These are phyloP conservation scores for Zelonia costaricensis DNA, from an alignment of 208 protist species.

Conservation along the genomic window DNA sequence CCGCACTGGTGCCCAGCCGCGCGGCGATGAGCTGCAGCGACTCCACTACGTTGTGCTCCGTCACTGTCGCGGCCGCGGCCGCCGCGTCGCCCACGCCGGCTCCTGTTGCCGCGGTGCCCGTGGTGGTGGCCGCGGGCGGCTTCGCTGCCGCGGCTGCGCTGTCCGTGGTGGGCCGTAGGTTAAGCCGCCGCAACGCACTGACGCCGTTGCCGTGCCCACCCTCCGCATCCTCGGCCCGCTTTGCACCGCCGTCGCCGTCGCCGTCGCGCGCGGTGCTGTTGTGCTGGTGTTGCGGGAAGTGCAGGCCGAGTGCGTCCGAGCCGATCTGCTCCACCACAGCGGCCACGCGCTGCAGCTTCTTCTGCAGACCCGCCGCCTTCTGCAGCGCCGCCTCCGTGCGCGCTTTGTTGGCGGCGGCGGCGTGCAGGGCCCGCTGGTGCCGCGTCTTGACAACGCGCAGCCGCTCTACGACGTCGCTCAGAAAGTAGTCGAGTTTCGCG, in stretches of 20 bases:
- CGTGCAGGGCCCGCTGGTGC: slow-evolving; percentile 39
- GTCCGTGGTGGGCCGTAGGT: slow-evolving; percentile 15
- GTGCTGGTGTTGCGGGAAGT: slow-evolving; percentile 5
- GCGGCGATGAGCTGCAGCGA: slow-evolving; percentile 44
- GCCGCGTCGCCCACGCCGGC: not conserved
- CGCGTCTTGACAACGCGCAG: slow-evolving; percentile 53
- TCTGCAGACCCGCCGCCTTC: slow-evolving; percentile 28
- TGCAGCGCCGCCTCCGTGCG: slow-evolving; percentile 51
- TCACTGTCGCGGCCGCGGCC: slow-evolving; percentile 22
- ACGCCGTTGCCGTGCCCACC: slow-evolving; percentile 15
- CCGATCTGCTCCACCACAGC: slow-evolving; percentile 21
- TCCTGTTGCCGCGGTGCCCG: not conserved
- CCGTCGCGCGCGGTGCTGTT: not conserved
- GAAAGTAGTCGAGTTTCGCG: slow-evolving; percentile 32
- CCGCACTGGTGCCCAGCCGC: slow-evolving; percentile 33
- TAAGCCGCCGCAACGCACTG: slow-evolving; percentile 25
- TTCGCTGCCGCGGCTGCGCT: not conserved
- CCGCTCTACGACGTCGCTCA: slow-evolving; percentile 58
- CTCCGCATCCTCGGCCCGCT: not conserved
- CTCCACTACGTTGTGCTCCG: slow-evolving; percentile 57
- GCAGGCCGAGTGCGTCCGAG: slow-evolving; percentile 10
- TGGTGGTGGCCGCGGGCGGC: not conserved
- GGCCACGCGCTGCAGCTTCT: slow-evolving; percentile 35
- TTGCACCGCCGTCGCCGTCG: not conserved
- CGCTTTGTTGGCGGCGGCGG: slow-evolving; percentile 33